Evolutionary conservation across 106 monocot species (phyloP).

Genomic region (Acorus calamus): DNA sequence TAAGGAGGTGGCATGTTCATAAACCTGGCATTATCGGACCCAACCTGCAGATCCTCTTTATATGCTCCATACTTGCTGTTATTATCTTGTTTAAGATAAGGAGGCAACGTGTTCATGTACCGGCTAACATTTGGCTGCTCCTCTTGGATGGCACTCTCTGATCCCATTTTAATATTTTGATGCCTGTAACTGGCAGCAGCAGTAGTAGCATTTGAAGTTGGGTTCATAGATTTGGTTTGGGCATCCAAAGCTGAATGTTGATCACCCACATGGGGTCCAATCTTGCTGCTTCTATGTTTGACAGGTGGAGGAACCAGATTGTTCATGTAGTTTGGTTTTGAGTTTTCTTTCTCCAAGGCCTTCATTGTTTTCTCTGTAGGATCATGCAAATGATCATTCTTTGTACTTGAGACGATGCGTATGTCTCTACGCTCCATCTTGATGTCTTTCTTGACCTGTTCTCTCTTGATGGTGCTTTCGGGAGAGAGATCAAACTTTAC

Average conservation of each 20-base stretch:
- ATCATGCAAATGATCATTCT: constrained; percentile 4
- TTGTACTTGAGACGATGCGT: constrained; percentile 21
- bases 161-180: too few relatives aligned
- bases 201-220: too few relatives aligned
- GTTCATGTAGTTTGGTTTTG: constrained; percentile 5
- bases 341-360: neutral
- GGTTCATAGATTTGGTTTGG: neutral
- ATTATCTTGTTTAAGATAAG: too few relatives aligned
- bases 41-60: too few relatives aligned
- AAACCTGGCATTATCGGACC: too few relatives aligned
- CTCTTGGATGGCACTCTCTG: too few relatives aligned
- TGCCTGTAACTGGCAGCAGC: too few relatives aligned
- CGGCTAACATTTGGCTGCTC: too few relatives aligned
- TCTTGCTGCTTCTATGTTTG: constrained; percentile 11
- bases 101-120: too few relatives aligned
- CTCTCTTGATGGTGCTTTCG: neutral
- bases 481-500: constrained; percentile 9
- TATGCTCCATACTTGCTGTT: too few relatives aligned
- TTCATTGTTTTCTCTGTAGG: constrained; percentile 12
- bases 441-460: constrained; percentile 7
- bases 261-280: neutral
- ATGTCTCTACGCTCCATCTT: constrained; percentile 27
- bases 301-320: constrained; percentile 39
- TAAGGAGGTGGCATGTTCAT: too few relatives aligned
- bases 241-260: neutral